Base-by-base conservation (phyloP, 2,329 filamentous ascomycete genomes). In the Hypoxylon rubiginosum region DNA sequence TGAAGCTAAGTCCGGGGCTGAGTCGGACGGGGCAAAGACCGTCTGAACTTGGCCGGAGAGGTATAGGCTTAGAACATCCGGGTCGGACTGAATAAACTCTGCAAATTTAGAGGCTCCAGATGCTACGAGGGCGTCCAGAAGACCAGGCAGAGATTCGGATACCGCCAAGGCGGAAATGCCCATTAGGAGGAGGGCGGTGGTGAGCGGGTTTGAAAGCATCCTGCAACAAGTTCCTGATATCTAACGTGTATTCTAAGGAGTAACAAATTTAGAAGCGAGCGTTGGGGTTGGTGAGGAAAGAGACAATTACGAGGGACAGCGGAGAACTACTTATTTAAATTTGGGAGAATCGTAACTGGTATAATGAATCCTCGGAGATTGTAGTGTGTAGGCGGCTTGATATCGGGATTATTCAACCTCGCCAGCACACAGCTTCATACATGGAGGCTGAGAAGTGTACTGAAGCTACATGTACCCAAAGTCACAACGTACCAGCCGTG, bases 21-120 rank as follows among this genome's bases (percentile, higher is more conserved):
- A 36, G 55, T 76, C 72, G 4, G 45, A 62, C 7, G 73, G 73
- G 5, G 74, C 74, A 48, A 74, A 76, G 28, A 75, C 67, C 2
- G 74, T 75, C 28, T 67, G 32, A 17, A 71, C 64, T 7, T 45
- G 36, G 0, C 41, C 56, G 4, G 73, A 72, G 19, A 59, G 63
- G 64, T 71, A 75, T 26, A 71, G 32, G 26, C 53, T 36, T 17
- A 61, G 52, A 49, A 50, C 10, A 13, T 64, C 56, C 4, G 69
- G 43, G 32, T 72, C 65, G 17, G 70, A 64, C 53, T 72, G 57
- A 30, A 75, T 69, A 15, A 71, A 60, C 3, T 49, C 17, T 13
- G 72, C 70, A 59, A 75, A 75, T 17, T 70, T 56, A 28, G 69
- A 64, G 26, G 72, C 72, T 26, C 69, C 69, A 26, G 71, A 68